phyloP scores from a whole-genome alignment of 164 flowering plant species.

The Magnolia officinalis region DNA sequence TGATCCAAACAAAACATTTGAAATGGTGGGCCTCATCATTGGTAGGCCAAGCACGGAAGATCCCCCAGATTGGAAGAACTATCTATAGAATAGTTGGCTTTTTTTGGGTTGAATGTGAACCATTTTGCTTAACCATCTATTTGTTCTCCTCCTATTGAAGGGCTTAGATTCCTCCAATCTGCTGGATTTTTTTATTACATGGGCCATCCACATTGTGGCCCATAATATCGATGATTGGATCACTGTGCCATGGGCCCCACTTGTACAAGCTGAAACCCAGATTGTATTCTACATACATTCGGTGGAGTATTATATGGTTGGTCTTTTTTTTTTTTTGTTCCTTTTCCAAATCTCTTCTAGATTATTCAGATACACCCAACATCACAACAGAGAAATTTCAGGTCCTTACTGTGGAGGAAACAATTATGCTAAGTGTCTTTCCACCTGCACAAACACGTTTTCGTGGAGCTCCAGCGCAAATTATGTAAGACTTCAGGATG shows the following conservation, averaged over 20 bases:
- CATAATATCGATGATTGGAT: no score
- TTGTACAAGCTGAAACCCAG: neutral
- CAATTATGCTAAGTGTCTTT: conserved; percentile 15
- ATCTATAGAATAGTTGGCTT: no score
- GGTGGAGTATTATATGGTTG: neutral
- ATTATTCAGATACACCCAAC: neutral
- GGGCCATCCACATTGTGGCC: no score
- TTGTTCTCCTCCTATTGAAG: no score
- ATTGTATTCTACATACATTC: neutral
- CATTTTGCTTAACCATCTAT: no score
- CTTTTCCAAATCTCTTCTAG: neutral
- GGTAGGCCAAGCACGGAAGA: no score
- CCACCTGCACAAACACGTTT: conserved; percentile 16
- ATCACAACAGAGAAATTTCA: conserved; percentile 9
- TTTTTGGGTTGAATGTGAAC: no score
- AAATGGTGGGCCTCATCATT: no score
- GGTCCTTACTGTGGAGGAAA: conserved; percentile 21
- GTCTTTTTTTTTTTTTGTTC: neutral
- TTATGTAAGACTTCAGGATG: conserved; percentile 35
- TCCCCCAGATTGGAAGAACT: no score
- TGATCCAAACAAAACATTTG: no score
- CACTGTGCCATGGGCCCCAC: neutral
- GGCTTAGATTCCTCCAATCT: neutral
- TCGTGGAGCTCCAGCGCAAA: conserved; percentile 50
- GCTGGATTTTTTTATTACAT: neutral